Conservation (phyloP, 352 stramenopile genomes). For the Pythium graminicola region DNA sequence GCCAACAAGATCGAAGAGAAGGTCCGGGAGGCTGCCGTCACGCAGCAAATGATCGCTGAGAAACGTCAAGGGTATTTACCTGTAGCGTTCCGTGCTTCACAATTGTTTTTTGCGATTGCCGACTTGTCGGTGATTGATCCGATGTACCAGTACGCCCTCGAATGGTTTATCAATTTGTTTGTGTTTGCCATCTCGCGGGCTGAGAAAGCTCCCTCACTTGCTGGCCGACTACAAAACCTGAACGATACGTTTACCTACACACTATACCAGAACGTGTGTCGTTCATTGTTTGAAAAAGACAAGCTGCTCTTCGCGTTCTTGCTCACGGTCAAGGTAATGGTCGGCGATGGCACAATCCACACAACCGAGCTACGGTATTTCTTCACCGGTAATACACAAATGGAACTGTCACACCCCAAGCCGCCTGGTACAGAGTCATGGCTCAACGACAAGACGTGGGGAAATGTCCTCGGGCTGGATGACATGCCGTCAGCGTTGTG, state of each 20-base stretch:
- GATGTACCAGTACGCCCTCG: conserved; percentile 96
- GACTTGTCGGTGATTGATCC: conserved; percentile 91
- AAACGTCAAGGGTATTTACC: conserved; percentile 89
- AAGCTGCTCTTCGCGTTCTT: conserved; percentile 95
- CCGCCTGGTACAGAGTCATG: conserved; percentile 50
- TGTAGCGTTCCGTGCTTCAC: conserved; percentile 85
- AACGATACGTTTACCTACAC: conserved; percentile 94
- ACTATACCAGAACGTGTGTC: conserved; percentile 94
- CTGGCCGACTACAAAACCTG: conserved; percentile 80
- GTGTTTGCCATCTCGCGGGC: conserved; percentile 86
- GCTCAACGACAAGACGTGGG: conserved; percentile 89
- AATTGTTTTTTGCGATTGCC: conserved; percentile 94
- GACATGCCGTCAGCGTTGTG: conserved; percentile 41
- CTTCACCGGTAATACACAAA: conserved; percentile 89
- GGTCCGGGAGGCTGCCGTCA: conserved; percentile 88
- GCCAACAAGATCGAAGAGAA: conserved; percentile 94
- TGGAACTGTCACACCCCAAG: conserved; percentile 80
- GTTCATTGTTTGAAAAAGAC: conserved; percentile 95
- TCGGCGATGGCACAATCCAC: conserved; percentile 71
- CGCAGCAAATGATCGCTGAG: conserved; percentile 90
- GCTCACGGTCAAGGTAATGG: conserved; percentile 90
- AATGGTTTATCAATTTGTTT: conserved; percentile 96
- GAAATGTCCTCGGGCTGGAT: conserved; percentile 75
- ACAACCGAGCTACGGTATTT: conserved; percentile 83
- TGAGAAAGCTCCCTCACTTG: conserved; percentile 64